These are phyloP conservation scores for Globisporangium polare DNA, from an alignment of 352 stramenopile species.

Conservation along the genomic window DNA sequence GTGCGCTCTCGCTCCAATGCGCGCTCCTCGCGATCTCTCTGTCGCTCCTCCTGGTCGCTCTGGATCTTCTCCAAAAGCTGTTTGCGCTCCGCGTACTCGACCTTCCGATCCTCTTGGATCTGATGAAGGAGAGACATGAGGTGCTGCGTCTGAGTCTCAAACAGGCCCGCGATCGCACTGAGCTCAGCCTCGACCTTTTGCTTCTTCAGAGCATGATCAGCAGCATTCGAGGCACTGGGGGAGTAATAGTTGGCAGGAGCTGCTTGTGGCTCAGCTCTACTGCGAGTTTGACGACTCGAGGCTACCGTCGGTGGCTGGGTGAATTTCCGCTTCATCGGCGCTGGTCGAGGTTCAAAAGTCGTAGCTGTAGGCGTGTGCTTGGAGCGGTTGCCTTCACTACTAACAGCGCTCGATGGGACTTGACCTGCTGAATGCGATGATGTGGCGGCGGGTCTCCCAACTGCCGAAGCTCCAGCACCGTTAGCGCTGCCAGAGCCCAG, in stretches of 20 bases:
- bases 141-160: slow-evolving; percentile 3
- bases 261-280: background rate
- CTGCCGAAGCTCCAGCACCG: background rate
- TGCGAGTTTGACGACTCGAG: background rate
- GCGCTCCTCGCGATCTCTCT: background rate
- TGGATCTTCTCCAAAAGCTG: slow-evolving; percentile 1
- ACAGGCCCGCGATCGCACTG: background rate
- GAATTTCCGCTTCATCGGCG: background rate
- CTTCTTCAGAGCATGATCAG: background rate
- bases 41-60: slow-evolving; percentile 2
- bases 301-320: background rate
- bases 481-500: background rate
- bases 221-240: background rate
- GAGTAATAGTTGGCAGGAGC: background rate
- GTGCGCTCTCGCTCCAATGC: background rate
- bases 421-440: background rate
- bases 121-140: background rate
- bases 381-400: background rate
- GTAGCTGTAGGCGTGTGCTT: background rate
- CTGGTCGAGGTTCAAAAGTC: background rate
- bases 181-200: background rate
- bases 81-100: background rate
- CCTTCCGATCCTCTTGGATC: slow-evolving; percentile 2
- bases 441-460: background rate
- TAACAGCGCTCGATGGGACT: background rate